Evolutionary conservation across 148 eudicot genomes (phyloP).

Genomic region (Camellia lanceoleosa): DNA sequence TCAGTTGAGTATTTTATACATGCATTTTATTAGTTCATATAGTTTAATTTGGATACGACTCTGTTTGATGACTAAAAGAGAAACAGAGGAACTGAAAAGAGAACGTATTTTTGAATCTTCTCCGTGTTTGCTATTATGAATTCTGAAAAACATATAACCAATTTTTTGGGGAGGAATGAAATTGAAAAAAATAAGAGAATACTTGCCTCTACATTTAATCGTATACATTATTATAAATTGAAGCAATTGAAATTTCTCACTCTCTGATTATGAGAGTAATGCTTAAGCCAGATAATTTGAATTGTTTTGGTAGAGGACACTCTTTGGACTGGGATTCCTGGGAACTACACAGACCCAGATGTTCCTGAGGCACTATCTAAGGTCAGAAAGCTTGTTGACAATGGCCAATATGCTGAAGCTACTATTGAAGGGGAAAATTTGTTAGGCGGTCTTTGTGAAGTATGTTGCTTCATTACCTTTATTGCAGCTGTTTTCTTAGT

Average conservation of each 20-base stretch:
- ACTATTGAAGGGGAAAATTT: conserved; percentile 51
- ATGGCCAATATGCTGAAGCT: conserved; percentile 68
- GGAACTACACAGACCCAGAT: conserved; percentile 58
- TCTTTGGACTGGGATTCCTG: conserved; percentile 89
- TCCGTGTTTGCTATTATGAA: too few species aligned
- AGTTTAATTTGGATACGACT: too few species aligned
- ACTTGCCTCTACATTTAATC: too few species aligned
- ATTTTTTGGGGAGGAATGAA: too few species aligned
- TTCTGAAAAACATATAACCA: too few species aligned
- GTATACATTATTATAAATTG: too few species aligned
- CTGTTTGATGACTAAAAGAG: background rate
- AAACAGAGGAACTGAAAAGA: background rate
- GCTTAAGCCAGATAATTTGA: background rate
- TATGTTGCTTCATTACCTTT: conserved; percentile 31
- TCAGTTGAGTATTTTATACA: too few species aligned
- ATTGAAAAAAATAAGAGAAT: too few species aligned
- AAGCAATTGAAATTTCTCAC: background rate
- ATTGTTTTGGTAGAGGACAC: conserved; percentile 64
- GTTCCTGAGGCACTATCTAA: conserved; percentile 44
- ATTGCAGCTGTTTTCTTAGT: background rate
- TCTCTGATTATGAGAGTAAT: background rate
- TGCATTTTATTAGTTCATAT: too few species aligned
- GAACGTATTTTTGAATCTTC: background rate
- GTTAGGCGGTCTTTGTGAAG: conserved; percentile 51
- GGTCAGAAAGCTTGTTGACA: conserved; percentile 72